A percentile compares a stretch with the other conserved stretches of the same genome.
These are phyloP conservation scores for Fraxinus platypoda DNA, from an alignment of 305 asterid species.

Conservation along the genomic window DNA sequence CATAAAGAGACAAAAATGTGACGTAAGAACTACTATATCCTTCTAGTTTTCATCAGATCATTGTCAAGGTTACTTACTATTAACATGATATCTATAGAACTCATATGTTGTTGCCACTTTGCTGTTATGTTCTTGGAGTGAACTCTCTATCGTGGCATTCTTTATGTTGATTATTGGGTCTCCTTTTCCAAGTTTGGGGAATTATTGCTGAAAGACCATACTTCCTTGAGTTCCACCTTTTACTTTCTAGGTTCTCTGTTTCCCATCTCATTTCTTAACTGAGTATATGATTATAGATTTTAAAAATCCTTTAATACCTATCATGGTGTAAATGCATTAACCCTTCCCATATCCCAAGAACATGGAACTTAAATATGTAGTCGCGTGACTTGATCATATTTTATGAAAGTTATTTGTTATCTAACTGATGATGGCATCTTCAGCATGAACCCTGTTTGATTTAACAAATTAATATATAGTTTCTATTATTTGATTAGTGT, in stretches of 20 bases:
- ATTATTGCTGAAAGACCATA: not conserved
- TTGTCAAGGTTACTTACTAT: not conserved
- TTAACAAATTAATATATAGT: too few species aligned
- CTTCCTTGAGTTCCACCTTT: not conserved
- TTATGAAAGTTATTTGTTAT: not conserved
- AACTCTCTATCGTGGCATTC: not conserved
- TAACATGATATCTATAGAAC: not conserved
- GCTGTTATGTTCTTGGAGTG: not conserved
- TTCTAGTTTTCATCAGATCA: not conserved
- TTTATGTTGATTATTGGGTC: not conserved
- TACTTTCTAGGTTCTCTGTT: not conserved
- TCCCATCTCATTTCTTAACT: not conserved
- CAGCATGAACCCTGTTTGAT: not conserved
- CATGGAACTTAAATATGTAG: not conserved
- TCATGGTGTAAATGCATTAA: not conserved
- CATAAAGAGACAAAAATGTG: not conserved
- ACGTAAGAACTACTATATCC: not conserved
- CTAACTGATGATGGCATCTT: not conserved
- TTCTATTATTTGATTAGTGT: not conserved
- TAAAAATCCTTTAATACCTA: not conserved
- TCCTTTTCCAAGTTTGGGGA: not conserved
- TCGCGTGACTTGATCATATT: not conserved
- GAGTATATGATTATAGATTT: not conserved
- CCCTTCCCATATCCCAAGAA: not conserved
- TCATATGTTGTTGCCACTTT: not conserved